These are phyloP conservation scores for Avena eriantha DNA, from an alignment of 176 grass and related monocot genomes.

Conservation along the genomic window DNA sequence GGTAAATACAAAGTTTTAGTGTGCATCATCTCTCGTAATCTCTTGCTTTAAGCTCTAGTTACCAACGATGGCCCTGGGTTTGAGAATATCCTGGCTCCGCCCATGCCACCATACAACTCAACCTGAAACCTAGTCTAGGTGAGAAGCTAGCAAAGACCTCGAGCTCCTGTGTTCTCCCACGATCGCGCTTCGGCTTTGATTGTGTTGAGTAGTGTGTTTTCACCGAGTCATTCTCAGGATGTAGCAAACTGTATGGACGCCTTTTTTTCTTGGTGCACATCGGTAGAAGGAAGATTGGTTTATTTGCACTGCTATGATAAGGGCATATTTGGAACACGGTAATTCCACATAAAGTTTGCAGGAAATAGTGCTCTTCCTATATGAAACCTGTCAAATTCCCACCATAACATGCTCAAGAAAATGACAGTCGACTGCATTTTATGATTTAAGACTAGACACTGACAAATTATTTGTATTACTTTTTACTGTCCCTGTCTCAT, in stretches of 20 bases:
- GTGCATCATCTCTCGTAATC: too few relatives aligned
- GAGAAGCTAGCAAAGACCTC: too few relatives aligned
- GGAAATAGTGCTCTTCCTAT: neutral
- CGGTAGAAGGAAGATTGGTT: neutral
- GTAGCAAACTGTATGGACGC: neutral
- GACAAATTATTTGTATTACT: slow-evolving; percentile 5
- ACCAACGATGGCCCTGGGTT: too few relatives aligned
- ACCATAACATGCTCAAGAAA: neutral
- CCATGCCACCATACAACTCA: too few relatives aligned
- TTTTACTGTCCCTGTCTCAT: neutral
- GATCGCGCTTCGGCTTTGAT: too few relatives aligned
- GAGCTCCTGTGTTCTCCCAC: too few relatives aligned
- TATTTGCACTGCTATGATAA: neutral
- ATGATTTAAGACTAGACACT: neutral
- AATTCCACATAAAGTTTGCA: neutral
- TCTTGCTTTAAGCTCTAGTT: too few relatives aligned
- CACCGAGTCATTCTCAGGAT: neutral
- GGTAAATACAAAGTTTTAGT: too few relatives aligned
- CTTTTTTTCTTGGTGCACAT: neutral
- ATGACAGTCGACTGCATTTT: neutral
- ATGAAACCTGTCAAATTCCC: neutral
- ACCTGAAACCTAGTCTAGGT: too few relatives aligned
- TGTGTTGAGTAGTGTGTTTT: too few relatives aligned
- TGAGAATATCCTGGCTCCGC: too few relatives aligned
- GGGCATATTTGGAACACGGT: neutral